These are phyloP conservation scores for Choiromyces venosus DNA, from an alignment of 495 filamentous ascomycete species.

Conservation along the genomic window DNA sequence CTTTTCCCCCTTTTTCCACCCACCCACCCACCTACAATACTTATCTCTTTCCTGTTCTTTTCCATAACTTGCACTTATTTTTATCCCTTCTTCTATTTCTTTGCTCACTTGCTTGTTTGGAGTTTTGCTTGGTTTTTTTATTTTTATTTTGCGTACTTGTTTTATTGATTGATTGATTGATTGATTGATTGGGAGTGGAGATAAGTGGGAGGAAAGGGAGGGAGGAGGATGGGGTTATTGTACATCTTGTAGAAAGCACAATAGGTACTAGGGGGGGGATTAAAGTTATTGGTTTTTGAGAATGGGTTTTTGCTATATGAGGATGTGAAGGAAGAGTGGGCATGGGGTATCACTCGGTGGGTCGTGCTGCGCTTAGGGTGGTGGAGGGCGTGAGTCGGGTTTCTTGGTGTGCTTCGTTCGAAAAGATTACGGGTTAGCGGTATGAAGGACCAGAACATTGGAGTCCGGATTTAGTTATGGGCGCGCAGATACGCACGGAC, in stretches of 20 bases:
- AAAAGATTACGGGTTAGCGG: too few species aligned
- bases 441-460: too few species aligned
- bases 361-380: neutral
- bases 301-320: too few species aligned
- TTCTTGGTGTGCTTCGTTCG: too few species aligned
- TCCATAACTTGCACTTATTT: neutral
- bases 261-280: neutral
- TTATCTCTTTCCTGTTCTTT: neutral
- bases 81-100: neutral
- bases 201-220: neutral
- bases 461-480: too few species aligned
- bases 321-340: too few species aligned
- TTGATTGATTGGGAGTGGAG: neutral
- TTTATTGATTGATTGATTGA: neutral
- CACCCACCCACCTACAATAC: neutral
- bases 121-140: neutral
- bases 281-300: neutral
- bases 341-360: constrained; percentile 1
- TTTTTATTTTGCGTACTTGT: too few species aligned
- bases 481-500: too few species aligned
- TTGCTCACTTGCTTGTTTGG: neutral
- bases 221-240: neutral
- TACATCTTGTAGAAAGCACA: neutral
- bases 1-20: too few species aligned
- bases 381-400: neutral